Evolutionary conservation across 495 filamentous ascomycete genomes (phyloP).

Genomic region (Hypoxylon lienhwacheense): DNA sequence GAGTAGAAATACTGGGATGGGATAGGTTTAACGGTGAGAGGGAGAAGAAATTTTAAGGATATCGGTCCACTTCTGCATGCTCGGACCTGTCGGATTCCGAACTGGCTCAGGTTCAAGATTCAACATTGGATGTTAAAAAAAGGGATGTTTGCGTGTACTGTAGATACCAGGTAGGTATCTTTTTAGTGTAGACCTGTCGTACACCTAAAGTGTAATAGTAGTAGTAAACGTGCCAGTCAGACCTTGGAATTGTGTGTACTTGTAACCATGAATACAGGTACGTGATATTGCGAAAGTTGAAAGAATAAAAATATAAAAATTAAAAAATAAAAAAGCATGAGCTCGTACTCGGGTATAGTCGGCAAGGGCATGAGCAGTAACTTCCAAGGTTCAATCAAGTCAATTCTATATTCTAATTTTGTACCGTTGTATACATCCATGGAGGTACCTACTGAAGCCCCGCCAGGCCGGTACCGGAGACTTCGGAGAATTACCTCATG

Average conservation of each 20-base stretch:
- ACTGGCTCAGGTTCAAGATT: slow-evolving; percentile 18
- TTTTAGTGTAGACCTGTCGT: no score
- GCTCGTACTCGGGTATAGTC: slow-evolving; percentile 16
- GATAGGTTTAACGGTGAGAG: slow-evolving; percentile 15
- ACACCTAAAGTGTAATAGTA: no score
- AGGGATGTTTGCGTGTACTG: neutral
- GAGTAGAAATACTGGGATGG: neutral
- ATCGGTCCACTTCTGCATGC: slow-evolving; percentile 27
- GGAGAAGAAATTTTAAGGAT: slow-evolving; percentile 11
- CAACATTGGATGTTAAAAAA: neutral
- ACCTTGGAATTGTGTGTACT: no score
- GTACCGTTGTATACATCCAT: neutral
- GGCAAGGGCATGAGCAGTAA: no score
- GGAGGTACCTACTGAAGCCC: neutral
- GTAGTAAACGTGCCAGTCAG: no score
- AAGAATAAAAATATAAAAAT: neutral
- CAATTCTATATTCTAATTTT: no score
- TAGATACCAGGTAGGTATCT: no score
- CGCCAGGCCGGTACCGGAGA: slow-evolving; percentile 28
- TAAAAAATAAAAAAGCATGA: no score
- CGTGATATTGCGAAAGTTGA: no score
- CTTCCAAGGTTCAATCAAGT: no score
- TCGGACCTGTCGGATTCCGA: slow-evolving; percentile 37
- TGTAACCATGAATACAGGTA: no score
- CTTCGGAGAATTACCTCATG: neutral